Conservation (phyloP, 495 filamentous ascomycete species). For the Staphylotrichum tortipilum region DNA sequence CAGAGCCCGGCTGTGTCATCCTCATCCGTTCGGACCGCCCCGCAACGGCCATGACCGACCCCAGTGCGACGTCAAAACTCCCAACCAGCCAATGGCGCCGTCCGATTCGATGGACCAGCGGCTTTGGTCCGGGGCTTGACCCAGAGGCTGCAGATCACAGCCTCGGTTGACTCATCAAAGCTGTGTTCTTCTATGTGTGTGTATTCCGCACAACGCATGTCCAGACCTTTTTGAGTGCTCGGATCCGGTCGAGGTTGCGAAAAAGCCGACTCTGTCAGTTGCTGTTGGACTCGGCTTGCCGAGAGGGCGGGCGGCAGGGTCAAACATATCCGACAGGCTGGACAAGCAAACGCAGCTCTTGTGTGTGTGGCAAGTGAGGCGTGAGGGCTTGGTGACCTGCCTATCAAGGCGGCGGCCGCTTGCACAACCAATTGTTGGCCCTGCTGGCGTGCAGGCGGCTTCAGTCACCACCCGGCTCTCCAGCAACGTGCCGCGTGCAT, state of each 20-base stretch:
- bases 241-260: slow-evolving; percentile 1
- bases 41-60: not conserved
- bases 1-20: slow-evolving; percentile 4
- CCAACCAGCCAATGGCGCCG: not conserved
- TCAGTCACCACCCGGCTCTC: slow-evolving; percentile 14
- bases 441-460: slow-evolving; percentile 21
- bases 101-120: not conserved
- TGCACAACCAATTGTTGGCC: slow-evolving; percentile 15
- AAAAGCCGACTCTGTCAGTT: not conserved
- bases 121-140: slow-evolving; percentile 5
- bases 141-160: not conserved
- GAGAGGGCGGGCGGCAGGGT: not conserved
- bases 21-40: slow-evolving; percentile 14
- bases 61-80: slow-evolving; percentile 8
- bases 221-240: slow-evolving; percentile 1
- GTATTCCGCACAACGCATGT: not conserved
- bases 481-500: slow-evolving; percentile 13
- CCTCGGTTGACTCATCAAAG: slow-evolving; percentile 1
- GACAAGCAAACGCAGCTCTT: not conserved
- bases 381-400: not conserved
- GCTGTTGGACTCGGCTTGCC: not conserved
- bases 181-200: no score
- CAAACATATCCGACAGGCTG: not conserved
- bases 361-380: not conserved
- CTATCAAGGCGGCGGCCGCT: slow-evolving; percentile 17